Evolutionary conservation across 2,329 filamentous ascomycete species (phyloP).

Genomic region (Stemphylium vesicarium): DNA sequence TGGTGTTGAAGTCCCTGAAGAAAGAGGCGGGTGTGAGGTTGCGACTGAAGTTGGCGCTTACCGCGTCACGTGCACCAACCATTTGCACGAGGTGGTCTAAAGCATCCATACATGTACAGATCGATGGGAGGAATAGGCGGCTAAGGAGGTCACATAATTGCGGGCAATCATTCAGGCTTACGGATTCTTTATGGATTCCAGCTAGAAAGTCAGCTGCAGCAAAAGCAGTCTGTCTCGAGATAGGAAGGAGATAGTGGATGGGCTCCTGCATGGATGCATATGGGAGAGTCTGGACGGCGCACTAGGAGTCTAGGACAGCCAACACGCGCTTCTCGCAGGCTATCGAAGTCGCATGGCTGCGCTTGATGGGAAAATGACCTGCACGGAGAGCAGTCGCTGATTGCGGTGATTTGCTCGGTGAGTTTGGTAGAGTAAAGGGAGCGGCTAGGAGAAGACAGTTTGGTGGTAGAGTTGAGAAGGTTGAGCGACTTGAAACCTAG

Average conservation of each 20-base stretch:
- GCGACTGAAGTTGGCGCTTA: constrained; percentile 9
- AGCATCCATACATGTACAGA: neutral
- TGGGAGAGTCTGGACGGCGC: constrained; percentile 24
- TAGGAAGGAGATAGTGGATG: constrained; percentile 18
- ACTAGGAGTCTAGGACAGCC: constrained; percentile 23
- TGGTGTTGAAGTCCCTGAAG: constrained; percentile 4
- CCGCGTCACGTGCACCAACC: constrained; percentile 11
- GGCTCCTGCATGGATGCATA: constrained; percentile 14
- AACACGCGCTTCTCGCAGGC: neutral
- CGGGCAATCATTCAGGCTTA: neutral
- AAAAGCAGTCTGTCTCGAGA: constrained; percentile 10
- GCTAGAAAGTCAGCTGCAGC: constrained; percentile 7
- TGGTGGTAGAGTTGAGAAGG: constrained; percentile 1
- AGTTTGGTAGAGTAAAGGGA: neutral
- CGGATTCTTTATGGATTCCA: neutral
- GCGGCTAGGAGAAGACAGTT: constrained; percentile 9
- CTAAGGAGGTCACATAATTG: neutral
- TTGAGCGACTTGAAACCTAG: constrained; percentile 1
- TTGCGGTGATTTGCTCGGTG: constrained; percentile 10
- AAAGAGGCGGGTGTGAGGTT: constrained; percentile 8
- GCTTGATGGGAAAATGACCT: neutral
- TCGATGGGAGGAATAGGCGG: too few relatives aligned
- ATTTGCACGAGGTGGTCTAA: neutral
- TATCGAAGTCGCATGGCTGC: constrained; percentile 3
- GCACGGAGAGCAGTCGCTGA: constrained; percentile 1